Evolutionary conservation across 805 yeast species (phyloP), one percentile per base, ranked within the genome.

Genomic region (Candida ulmi): DNA sequence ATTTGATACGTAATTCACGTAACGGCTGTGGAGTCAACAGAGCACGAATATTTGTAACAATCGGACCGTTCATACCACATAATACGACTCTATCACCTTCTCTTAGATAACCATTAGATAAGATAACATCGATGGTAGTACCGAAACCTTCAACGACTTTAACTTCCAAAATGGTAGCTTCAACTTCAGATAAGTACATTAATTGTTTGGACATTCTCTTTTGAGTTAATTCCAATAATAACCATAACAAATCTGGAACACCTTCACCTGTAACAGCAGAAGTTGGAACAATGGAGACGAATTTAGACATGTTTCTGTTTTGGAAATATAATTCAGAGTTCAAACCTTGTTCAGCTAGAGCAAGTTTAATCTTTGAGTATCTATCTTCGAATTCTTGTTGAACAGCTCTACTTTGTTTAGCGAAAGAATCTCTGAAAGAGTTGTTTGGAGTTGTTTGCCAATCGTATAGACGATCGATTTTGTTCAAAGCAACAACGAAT

Each of bases 201-300:
- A 93, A 81, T 72, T 91, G 97, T 65, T 90, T 90, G 49, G 96
- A 86, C 99, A 93, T 93, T 72, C 99, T 84, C 80, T 87, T 85
- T 69, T 93, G 98, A 13, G 99, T 93, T 57, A 93, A 77, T 66
- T 93, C 98, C 55, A 93, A 75, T 59, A 93, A 72, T 64, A 93
- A 76, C 91, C 96, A 88, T 59, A 93, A 78, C 69, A 93, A 75
- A 78, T 93, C 99, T 37, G 99, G 99, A 54, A 93, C 95, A 85
- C 99, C 99, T 69, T 93, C 99, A 64, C 99, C 99, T 12, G 97
- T 90, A 33, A 90, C 95, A 40, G 99, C 99, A 46, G 98, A 91
- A 16, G 99, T 93, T 54, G 99, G 99, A 33, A 93, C 96, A 55
- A 93, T 84, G 28, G 97, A 88, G 40, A 93, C 99, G 58, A 82